Base-by-base conservation (phyloP, 306 rosid genomes). In the Malus orientalis region DNA sequence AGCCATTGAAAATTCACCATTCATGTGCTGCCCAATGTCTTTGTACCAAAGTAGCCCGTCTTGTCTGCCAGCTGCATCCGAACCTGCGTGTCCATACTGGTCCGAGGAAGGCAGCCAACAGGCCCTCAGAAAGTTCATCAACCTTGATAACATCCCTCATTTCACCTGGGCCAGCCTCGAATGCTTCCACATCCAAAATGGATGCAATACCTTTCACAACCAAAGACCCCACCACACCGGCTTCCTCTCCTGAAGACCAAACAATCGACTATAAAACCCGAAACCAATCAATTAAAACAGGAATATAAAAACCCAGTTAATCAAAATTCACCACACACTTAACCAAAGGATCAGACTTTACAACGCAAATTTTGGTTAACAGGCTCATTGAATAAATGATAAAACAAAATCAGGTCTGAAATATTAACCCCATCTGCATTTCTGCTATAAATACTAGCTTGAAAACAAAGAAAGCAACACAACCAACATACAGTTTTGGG, bases 121-220 rank as follows among this genome's bases (percentile, higher is more conserved):
- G 83, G 94, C 93, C 83, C 81, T 87, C 84, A 93, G 88, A 79
- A 84, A 83, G 92, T 91, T 87, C 88, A 88, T 89, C 88, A 90
- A 91, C 84, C 76, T 87, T 84, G 96, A 91, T 91, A 91, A 80
- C 98, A 93, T 91, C 94, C 98, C 97, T 93, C 98, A 93, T 91
- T 88, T 93, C 98, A 88, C 90, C 93, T 76, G 74, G 70, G 83
- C 80, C 85, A 84, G 76, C 85, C 82, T 87, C 89, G 74, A 69
- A 78, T 84, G 81, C 86, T 82, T 86, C 88, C 86, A 86, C 93
- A 90, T 90, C 96, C 89, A 87, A 82, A 79, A 85, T 76, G 93
- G 89, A 88, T 91, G 91, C 74, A 77, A 73, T 42, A 65, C 59
- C 44, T 63, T 71, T 70, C 78, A 73, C 74, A 83, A 77, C 58